phyloP scores from a whole-genome alignment of 441 rosid genomes.

The Metrosideros polymorpha region DNA sequence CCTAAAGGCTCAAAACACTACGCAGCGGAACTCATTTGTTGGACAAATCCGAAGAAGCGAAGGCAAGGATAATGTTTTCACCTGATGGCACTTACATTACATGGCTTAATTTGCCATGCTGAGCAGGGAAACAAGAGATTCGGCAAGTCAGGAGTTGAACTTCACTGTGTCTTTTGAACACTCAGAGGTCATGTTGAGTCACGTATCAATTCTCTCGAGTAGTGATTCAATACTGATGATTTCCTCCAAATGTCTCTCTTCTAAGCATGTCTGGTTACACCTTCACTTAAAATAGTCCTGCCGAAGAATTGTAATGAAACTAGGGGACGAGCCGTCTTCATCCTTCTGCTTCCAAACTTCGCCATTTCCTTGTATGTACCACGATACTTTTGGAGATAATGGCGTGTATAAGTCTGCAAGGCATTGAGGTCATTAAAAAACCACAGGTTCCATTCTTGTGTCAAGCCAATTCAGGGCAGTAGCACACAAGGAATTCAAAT shows the following conservation, averaged over 20 bases:
- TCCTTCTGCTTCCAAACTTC: constrained; percentile 14
- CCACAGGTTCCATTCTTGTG: not conserved
- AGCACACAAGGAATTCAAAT: not conserved
- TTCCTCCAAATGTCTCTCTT: not conserved
- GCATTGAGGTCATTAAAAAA: not conserved
- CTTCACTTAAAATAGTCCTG: constrained; percentile 8
- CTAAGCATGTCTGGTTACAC: not conserved
- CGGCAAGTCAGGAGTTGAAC: not conserved
- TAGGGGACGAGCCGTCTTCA: constrained; percentile 6
- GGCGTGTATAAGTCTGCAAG: constrained; percentile 11
- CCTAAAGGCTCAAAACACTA: not conserved
- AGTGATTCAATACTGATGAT: not conserved
- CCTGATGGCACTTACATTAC: not conserved
- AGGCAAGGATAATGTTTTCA: not conserved
- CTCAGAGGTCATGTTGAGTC: not conserved
- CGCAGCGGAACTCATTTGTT: not conserved
- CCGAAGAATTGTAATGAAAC: constrained; percentile 2
- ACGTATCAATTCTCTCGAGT: not conserved
- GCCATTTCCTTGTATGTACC: constrained; percentile 14
- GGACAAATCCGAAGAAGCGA: not conserved
- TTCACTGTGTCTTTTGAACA: not conserved
- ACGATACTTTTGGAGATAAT: constrained; percentile 6
- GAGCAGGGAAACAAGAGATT: not conserved
- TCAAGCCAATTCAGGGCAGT: not conserved
- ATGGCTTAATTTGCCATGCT: not conserved